phyloP scores from a whole-genome alignment of 2,329 filamentous ascomycete genomes.

The Colletotrichum sp. region DNA sequence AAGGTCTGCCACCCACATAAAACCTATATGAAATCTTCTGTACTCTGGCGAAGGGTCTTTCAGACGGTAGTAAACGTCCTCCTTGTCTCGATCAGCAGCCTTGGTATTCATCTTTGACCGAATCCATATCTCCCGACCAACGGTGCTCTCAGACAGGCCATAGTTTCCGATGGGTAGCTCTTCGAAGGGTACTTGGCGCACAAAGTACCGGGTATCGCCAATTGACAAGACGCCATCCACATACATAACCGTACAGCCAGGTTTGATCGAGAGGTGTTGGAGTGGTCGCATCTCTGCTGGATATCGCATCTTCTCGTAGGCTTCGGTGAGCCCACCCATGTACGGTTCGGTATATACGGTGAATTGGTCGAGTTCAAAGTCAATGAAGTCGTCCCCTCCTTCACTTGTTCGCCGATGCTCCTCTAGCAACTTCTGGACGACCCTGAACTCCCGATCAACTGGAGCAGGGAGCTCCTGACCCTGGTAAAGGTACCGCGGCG shows the following conservation, averaged over 20 bases:
- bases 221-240: conserved; percentile 66
- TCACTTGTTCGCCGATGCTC: conserved; percentile 19
- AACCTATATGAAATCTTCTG: conserved; percentile 62
- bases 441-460: conserved; percentile 31
- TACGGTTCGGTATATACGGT: conserved; percentile 54
- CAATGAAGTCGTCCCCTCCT: conserved; percentile 36
- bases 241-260: conserved; percentile 43
- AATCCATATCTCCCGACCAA: conserved; percentile 66
- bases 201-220: conserved; percentile 48
- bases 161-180: conserved; percentile 72
- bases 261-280: conserved; percentile 49
- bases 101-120: conserved; percentile 53
- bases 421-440: conserved; percentile 33
- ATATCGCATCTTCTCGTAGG: not conserved
- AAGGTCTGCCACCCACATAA: conserved; percentile 74
- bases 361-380: conserved; percentile 63
- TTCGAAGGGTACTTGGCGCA: conserved; percentile 61
- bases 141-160: conserved; percentile 48
- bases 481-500: conserved; percentile 19
- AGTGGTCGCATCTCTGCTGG: conserved; percentile 59
- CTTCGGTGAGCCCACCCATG: conserved; percentile 23
- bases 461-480: conserved; percentile 28
- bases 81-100: not conserved
- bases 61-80: conserved; percentile 68
- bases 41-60: conserved; percentile 64